Evolutionary conservation across 371 early-diverging fungal genomes (phyloP).

Genomic region (Phascolomyces articulosus): DNA sequence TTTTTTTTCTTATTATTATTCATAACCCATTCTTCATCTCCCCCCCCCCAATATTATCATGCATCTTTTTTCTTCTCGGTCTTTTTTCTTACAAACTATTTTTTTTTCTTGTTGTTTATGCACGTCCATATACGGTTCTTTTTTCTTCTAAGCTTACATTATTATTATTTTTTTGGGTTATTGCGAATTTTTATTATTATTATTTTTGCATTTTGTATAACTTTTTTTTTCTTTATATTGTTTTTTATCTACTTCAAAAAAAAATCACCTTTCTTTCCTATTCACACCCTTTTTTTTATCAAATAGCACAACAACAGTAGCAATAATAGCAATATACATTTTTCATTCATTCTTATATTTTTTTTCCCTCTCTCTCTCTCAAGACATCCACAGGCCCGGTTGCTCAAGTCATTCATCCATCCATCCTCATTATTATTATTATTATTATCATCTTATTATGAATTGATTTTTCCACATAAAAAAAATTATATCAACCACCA

Average conservation of each 20-base stretch:
- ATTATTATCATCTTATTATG: too few relatives aligned
- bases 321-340: neutral
- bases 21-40: too few relatives aligned
- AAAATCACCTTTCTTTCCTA: neutral
- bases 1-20: too few relatives aligned
- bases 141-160: neutral
- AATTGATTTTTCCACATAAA: neutral
- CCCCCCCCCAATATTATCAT: neutral
- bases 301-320: neutral
- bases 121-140: neutral
- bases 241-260: neutral
- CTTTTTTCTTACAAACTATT: neutral
- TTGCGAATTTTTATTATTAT: neutral
- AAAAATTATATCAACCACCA: too few relatives aligned
- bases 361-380: neutral
- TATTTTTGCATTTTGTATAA: neutral
- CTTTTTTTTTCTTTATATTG: neutral
- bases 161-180: neutral
- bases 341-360: neutral
- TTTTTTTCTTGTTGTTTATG: slow-evolving; percentile 4
- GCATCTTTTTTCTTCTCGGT: neutral
- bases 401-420: slow-evolving; percentile 2
- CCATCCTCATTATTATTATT: neutral
- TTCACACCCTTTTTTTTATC: neutral
- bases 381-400: slow-evolving; percentile 3